phyloP scores from a whole-genome alignment of 106 monocot genomes.

The Dioscorea zingiberensis region DNA sequence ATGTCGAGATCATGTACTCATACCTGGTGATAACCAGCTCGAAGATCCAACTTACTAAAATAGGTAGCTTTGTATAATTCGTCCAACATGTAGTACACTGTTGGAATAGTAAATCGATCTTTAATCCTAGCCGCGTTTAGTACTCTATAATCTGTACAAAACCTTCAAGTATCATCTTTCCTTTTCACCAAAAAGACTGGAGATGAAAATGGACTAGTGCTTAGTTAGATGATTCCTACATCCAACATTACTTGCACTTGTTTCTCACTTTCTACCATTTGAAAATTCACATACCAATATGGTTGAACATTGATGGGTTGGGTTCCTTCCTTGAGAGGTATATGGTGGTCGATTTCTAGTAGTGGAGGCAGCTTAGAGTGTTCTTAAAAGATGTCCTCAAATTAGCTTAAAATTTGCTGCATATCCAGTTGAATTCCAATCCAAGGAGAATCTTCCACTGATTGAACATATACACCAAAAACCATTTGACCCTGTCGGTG shows the following conservation, averaged over 20 bases:
- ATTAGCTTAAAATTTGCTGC: not conserved
- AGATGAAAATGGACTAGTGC: constrained; percentile 2
- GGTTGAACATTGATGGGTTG: not conserved
- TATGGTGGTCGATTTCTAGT: no score
- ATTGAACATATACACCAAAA: not conserved
- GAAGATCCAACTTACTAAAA: not conserved
- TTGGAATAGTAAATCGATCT: not conserved
- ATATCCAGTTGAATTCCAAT: not conserved
- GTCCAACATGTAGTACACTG: not conserved
- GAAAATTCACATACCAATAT: not conserved
- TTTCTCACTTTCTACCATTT: not conserved
- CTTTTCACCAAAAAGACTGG: not conserved
- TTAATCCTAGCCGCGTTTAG: not conserved
- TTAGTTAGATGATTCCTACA: not conserved
- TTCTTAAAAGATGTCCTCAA: not conserved
- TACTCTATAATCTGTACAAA: not conserved
- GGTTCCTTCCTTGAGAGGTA: no score
- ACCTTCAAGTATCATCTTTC: not conserved
- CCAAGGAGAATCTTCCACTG: not conserved
- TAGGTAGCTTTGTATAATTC: not conserved
- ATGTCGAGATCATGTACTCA: not conserved
- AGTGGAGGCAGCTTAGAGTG: not conserved
- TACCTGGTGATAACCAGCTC: constrained; percentile 1
- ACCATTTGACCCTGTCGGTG: not conserved
- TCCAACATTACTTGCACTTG: constrained; percentile 7